Conservation (phyloP, 495 filamentous ascomycete species). For the Bryoglossum gracile region DNA sequence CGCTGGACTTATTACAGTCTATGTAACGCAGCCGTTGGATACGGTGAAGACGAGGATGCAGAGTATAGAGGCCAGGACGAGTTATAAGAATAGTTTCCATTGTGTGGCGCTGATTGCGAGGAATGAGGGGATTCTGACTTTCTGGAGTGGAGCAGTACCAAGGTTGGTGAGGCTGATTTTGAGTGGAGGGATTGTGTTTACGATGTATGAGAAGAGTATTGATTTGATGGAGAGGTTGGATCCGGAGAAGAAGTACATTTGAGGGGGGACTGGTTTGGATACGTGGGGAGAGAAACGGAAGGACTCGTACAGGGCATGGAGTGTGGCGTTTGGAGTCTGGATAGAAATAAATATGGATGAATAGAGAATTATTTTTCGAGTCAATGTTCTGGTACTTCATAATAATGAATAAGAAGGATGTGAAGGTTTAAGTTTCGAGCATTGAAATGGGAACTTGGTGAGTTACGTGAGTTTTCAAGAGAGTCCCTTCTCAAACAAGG, state of each 20-base stretch:
- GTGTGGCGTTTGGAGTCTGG: constrained; percentile 18
- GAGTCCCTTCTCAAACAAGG: too few species aligned
- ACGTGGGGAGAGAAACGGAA: too few species aligned
- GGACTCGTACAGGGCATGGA: constrained; percentile 4
- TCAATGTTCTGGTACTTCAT: not conserved
- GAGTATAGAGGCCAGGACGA: constrained; percentile 74
- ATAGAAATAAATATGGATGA: not conserved
- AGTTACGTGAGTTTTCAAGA: too few species aligned
- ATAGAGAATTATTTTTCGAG: constrained; percentile 1
- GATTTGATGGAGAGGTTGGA: constrained; percentile 76
- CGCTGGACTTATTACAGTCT: constrained; percentile 90
- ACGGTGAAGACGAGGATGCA: constrained; percentile 98
- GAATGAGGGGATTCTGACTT: constrained; percentile 81
- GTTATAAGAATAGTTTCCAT: constrained; percentile 84
- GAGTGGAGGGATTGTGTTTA: constrained; percentile 96
- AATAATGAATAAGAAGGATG: too few species aligned
- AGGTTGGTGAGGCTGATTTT: constrained; percentile 74
- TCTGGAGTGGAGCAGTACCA: constrained; percentile 92
- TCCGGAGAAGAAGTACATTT: constrained; percentile 75
- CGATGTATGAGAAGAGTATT: constrained; percentile 99
- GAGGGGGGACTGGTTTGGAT: not conserved
- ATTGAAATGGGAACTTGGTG: too few species aligned
- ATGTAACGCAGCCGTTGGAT: constrained; percentile 84
- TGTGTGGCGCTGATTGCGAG: constrained; percentile 79
- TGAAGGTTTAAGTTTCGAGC: too few species aligned